These are phyloP conservation scores for Kalmanozyma brasiliensis DNA, from an alignment of 1,284 basidiomycete genomes.

Conservation along the genomic window DNA sequence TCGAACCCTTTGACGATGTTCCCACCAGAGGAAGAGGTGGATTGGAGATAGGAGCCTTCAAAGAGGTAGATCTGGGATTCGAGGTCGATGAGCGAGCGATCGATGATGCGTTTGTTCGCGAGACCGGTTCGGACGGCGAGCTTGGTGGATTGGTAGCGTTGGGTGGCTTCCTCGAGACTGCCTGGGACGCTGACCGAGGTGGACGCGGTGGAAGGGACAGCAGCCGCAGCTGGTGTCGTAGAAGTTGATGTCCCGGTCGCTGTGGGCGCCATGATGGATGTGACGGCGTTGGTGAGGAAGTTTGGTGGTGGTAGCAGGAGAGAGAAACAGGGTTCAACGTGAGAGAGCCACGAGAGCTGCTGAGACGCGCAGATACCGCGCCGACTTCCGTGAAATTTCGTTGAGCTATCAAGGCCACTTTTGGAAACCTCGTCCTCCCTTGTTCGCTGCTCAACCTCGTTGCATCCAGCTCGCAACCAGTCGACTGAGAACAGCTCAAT, in stretches of 20 bases:
- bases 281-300: neutral
- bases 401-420: neutral
- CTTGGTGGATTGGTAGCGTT: conserved; percentile 57
- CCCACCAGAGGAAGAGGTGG: conserved; percentile 62
- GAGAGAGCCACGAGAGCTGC: neutral
- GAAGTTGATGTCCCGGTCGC: conserved; percentile 14
- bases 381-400: conserved; percentile 2
- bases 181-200: conserved; percentile 13
- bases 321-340: too few relatives aligned
- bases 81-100: conserved; percentile 61
- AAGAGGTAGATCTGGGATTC: conserved; percentile 67
- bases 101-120: conserved; percentile 57
- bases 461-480: too few relatives aligned
- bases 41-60: conserved; percentile 64
- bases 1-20: conserved; percentile 68
- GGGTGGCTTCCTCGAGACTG: conserved; percentile 60
- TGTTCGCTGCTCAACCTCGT: too few relatives aligned
- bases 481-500: too few relatives aligned
- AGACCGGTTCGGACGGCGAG: conserved; percentile 51
- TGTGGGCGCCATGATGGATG: conserved; percentile 34
- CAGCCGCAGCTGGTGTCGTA: neutral
- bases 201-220: neutral
- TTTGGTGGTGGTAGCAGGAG: conserved; percentile 1
- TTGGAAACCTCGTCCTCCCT: too few relatives aligned
- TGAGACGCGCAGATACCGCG: too few relatives aligned